A percentile compares a stretch with the other conserved stretches of the same genome.
phyloP scores from a whole-genome alignment of 805 yeast genomes.

The Candida maesae region DNA sequence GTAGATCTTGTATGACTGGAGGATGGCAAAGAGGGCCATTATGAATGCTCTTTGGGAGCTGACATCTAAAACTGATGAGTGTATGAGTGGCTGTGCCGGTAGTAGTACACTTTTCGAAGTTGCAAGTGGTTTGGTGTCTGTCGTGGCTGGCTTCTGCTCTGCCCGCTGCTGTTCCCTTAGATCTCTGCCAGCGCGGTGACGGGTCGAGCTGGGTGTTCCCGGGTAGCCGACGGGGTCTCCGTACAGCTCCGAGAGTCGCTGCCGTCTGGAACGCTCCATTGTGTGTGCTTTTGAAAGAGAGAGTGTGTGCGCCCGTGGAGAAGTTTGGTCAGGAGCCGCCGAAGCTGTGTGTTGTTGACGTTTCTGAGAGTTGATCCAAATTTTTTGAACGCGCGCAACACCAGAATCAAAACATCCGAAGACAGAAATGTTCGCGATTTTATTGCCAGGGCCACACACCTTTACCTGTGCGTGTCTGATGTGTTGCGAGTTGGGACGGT shows the following conservation, averaged over 20 bases:
- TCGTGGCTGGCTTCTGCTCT: constrained; percentile 2
- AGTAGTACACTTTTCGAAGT: constrained; percentile 1
- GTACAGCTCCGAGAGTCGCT: constrained; percentile 27
- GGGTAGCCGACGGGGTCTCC: constrained; percentile 18
- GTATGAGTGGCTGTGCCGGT: constrained; percentile 44
- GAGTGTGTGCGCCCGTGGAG: background rate
- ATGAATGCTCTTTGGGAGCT: constrained; percentile 73
- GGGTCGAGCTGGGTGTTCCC: constrained; percentile 15
- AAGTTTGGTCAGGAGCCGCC: background rate
- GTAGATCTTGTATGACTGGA: constrained; percentile 86
- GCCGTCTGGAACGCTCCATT: constrained; percentile 30
- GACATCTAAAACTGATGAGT: constrained; percentile 61
- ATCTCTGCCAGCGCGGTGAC: constrained; percentile 18
- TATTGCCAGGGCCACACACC: background rate
- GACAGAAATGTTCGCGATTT: background rate
- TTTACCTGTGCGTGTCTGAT: too few species aligned
- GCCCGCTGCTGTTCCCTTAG: constrained; percentile 10
- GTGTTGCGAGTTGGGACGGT: too few species aligned
- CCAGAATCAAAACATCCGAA: constrained; percentile 5
- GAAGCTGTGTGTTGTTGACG: constrained; percentile 4
- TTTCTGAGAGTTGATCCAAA: constrained; percentile 3
- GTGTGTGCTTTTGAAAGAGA: background rate
- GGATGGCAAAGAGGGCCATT: constrained; percentile 58
- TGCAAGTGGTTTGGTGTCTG: constrained; percentile 2
- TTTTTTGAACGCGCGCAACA: constrained; percentile 1